These are phyloP conservation scores for Laguncularia racemosa DNA, from an alignment of 345 rosid genomes.

Conservation along the genomic window DNA sequence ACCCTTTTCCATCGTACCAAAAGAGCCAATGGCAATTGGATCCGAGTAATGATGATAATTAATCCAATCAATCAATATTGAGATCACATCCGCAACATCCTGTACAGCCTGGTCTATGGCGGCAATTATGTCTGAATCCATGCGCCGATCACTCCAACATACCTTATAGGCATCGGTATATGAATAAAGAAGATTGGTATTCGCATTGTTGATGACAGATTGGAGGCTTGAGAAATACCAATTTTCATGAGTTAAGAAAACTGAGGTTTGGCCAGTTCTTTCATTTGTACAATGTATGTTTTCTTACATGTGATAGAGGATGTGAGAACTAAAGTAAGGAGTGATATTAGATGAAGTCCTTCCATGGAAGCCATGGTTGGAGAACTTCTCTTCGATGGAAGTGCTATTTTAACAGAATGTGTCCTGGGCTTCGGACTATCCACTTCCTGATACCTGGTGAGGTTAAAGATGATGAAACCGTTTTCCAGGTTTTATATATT, in stretches of 20 bases:
- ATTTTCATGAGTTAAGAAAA: background rate
- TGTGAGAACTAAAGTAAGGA: too few species aligned
- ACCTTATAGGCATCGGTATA: conserved; percentile 22
- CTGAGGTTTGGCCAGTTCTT: background rate
- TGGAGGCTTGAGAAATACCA: conserved; percentile 6
- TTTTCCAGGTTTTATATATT: too few species aligned
- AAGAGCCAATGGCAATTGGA: conserved; percentile 65
- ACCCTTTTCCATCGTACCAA: conserved; percentile 72
- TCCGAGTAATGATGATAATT: conserved; percentile 55
- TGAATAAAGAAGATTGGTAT: background rate
- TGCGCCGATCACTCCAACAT: conserved; percentile 66
- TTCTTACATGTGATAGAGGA: background rate
- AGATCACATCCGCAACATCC: conserved; percentile 80
- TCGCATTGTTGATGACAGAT: background rate
- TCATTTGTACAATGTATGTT: conserved; percentile 12
- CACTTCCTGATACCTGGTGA: too few species aligned
- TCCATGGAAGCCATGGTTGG: too few species aligned
- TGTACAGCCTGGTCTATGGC: conserved; percentile 77
- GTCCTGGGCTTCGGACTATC: too few species aligned
- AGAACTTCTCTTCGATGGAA: too few species aligned
- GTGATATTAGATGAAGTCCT: too few species aligned
- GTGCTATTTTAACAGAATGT: too few species aligned
- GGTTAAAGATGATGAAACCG: too few species aligned
- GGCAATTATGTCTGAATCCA: conserved; percentile 78
- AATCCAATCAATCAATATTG: conserved; percentile 75